phyloP scores from a whole-genome alignment of 768 basidiomycete species.

The Mycena alexandri region DNA sequence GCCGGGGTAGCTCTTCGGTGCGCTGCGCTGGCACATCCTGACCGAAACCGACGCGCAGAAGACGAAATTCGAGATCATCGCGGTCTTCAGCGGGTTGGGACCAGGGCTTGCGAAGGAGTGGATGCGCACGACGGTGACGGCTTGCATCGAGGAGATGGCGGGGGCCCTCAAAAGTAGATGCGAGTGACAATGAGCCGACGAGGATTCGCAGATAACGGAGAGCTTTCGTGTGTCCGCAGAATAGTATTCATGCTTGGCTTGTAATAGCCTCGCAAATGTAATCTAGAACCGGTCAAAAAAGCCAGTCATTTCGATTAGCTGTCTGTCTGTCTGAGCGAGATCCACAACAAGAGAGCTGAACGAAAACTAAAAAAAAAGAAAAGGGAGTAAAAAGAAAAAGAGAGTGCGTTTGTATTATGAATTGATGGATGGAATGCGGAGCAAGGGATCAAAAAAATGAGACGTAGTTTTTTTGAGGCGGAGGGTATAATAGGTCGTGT shows the following conservation, averaged over 20 bases:
- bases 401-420: slow-evolving; percentile 28
- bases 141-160: slow-evolving; percentile 18
- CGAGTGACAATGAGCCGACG: slow-evolving; percentile 20
- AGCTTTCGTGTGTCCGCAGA: background rate
- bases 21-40: no score
- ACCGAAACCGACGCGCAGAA: no score
- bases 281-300: background rate
- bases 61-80: no score
- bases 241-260: background rate
- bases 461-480: slow-evolving; percentile 20
- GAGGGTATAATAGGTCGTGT: slow-evolving; percentile 14
- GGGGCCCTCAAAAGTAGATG: slow-evolving; percentile 23
- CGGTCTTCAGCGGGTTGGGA: no score
- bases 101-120: no score
- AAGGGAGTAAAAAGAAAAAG: slow-evolving; percentile 2
- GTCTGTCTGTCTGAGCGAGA: slow-evolving; percentile 13
- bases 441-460: slow-evolving; percentile 3
- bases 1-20: no score
- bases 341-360: slow-evolving; percentile 25
- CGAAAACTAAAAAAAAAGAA: slow-evolving; percentile 2
- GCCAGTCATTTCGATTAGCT: slow-evolving; percentile 12
- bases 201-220: no score
- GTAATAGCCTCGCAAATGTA: no score
- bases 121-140: no score
- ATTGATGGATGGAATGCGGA: background rate